Conservation (phyloP, 1,139 yeast species). For the Casaregolazyma suthepensis region DNA sequence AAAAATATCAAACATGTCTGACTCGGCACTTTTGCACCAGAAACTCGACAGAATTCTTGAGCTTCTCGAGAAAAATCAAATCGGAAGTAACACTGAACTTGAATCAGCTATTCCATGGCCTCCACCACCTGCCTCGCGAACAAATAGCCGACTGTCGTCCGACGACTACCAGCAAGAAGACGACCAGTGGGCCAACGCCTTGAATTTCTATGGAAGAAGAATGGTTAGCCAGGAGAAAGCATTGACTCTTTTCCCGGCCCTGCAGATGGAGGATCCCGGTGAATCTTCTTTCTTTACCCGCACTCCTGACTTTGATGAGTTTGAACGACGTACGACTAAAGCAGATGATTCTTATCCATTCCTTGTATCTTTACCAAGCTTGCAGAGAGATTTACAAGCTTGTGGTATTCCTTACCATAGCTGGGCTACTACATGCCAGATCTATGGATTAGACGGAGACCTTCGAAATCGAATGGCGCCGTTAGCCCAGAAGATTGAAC, state of each 20-base stretch:
- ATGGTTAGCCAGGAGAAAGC: background rate
- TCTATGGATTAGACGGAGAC: background rate
- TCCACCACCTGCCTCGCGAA: background rate
- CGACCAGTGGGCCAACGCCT: background rate
- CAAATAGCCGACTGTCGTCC: background rate
- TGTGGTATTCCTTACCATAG: background rate
- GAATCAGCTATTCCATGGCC: background rate
- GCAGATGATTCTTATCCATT: background rate
- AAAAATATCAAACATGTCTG: too few relatives aligned
- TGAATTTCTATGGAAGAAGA: background rate
- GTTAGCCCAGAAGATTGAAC: background rate
- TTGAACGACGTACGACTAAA: background rate
- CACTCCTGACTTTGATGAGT: background rate
- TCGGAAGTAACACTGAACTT: background rate
- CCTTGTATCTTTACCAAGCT: background rate
- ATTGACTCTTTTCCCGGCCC: background rate
- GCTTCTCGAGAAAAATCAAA: background rate
- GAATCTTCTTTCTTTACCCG: background rate
- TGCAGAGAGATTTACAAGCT: background rate
- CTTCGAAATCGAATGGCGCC: background rate
- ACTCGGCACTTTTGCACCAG: background rate
- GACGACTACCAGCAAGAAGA: background rate
- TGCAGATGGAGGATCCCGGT: background rate
- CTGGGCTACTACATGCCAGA: background rate
- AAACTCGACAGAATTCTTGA: background rate